Evolutionary conservation across 805 yeast genomes (phyloP), one percentile per base, ranked within the genome.

Genomic region (Lachancea quebecensis): DNA sequence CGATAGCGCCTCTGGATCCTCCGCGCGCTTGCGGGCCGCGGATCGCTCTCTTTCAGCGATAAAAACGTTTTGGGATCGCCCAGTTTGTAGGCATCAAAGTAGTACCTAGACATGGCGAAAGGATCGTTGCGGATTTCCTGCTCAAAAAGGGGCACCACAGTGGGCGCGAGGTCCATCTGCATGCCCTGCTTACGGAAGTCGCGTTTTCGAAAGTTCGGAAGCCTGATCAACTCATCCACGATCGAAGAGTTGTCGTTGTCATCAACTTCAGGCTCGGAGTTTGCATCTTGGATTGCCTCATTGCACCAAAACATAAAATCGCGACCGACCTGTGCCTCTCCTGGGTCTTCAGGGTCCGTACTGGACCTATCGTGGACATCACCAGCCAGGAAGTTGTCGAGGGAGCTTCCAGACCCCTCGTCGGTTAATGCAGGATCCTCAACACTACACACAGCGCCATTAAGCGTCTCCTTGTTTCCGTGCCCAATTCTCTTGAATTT

Each of bases 101-200:
- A 38, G 42, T 43, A 43, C 15, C 46, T 32, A 5, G 46, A 38
- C 42, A 43, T 38, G 9, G 42, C 34, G 17, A 38, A 31, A 4
- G 43, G 40, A 16, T 39, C 32, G 28, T 18, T 25, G 14, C 47
- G 39, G 30, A 44, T 17, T 25, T 44, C 47, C 16, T 35, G 33
- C 17, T 44, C 47, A 18, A 44, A 35, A 8, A 21, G 33, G 5
- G 33, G 14, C 4, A 14, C 33, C 4, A 9, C 8, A 30, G 12
- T 14, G 33, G 5, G 33, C 14, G 12, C 9, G 33, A 11, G 33
- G 8, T 30, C 12, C 9, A 8, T 5, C 33, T 30, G 37, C 17
- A 10, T 12, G 17, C 17, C n/a, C 17, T 17, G 15, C 18, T 12
- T 34, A 10, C 18, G 32, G 25, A 29, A 17, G 14, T 17, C 10